Base-by-base conservation (phyloP, 257 asterid genomes). In the Plantago elongata region DNA sequence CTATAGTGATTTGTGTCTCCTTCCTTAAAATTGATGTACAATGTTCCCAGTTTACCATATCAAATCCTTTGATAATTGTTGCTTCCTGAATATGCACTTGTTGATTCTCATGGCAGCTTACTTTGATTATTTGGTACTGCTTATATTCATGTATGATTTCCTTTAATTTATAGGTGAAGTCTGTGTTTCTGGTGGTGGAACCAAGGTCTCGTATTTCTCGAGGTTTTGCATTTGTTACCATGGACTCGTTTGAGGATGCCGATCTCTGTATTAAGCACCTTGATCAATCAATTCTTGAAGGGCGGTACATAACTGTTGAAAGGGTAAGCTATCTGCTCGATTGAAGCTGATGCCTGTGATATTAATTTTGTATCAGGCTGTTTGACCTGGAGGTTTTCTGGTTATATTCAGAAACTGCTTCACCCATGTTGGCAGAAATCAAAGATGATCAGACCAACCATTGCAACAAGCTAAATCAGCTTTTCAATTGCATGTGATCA, bases 401-500 rank as follows among this genome's bases (percentile, higher is more conserved):
- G 91, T 81, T 83, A 86, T 79, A 78, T 93, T 85, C 96, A 93
- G 99, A 93, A 89, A 81, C 83, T 85, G 88, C 79, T 74, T 82
- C 95, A 89, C 94, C 94, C 78, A 68, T 89, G 88, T 84, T 89
- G 94, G 94, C 95, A 83, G 89, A 92, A 81, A 83, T 77, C 96
- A 93, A 84, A 87, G 99, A 83, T 87, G 93, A 88, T 74, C 95
- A 93, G 88, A 80, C 86, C 93, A 84, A 74, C 88, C 88, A 78
- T 89, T 82, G 87, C 96, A 87, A 87, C 97, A 86, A 71, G 95
- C 94, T 89, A 78, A 87, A 86, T 81, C 96, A 86, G 90, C 95
- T 83, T 84, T 54, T 84, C 90, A 84, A 76, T 74, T 79, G 95
- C 95, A 71, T 86, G 82, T 84, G 96, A 83, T 90, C 95, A 86